These are phyloP conservation scores for Candida alai DNA, from an alignment of 805 yeast species.

Conservation along the genomic window DNA sequence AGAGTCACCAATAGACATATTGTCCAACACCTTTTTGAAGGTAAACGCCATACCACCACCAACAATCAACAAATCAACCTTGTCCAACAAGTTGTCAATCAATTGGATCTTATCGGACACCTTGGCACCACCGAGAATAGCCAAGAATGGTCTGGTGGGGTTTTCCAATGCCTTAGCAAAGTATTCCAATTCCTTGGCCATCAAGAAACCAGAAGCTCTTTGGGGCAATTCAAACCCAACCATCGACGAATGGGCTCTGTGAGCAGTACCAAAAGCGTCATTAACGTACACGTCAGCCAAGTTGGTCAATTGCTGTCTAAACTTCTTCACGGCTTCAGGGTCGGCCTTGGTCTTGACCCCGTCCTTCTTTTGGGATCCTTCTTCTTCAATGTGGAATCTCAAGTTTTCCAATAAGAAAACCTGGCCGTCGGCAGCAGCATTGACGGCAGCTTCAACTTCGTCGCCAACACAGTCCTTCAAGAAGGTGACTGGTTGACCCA, in stretches of 20 bases:
- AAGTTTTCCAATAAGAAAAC: slow-evolving; percentile 93
- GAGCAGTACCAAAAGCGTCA: slow-evolving; percentile 99
- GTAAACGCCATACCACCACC: slow-evolving; percentile 99
- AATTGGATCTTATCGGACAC: slow-evolving; percentile 98
- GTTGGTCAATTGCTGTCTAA: slow-evolving; percentile 86
- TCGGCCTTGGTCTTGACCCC: slow-evolving; percentile 95
- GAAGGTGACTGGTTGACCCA: slow-evolving; percentile 71
- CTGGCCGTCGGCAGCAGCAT: slow-evolving; percentile 70
- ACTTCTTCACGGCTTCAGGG: slow-evolving; percentile 73
- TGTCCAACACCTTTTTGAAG: slow-evolving; percentile 88
- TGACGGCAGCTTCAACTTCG: slow-evolving; percentile 79
- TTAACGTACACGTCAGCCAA: slow-evolving; percentile 96
- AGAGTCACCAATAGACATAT: slow-evolving; percentile 86
- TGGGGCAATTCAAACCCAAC: slow-evolving; percentile 95
- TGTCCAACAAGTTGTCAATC: slow-evolving; percentile 94
- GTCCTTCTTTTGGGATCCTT: slow-evolving; percentile 77
- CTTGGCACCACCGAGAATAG: slow-evolving; percentile 99
- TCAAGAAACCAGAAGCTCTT: slow-evolving; percentile 98
- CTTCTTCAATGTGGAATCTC: slow-evolving; percentile 98
- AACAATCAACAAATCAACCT: slow-evolving; percentile 89
- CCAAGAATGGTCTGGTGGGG: slow-evolving; percentile 97
- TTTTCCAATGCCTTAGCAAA: slow-evolving; percentile 97
- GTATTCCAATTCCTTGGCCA: slow-evolving; percentile 95
- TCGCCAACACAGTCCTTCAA: slow-evolving; percentile 89
- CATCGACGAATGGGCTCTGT: slow-evolving; percentile 99